Percentiles rank a stretch among this genome's conserved stretches.
phyloP scores from a whole-genome alignment of 495 filamentous ascomycete species.

The Tuber brumale region DNA sequence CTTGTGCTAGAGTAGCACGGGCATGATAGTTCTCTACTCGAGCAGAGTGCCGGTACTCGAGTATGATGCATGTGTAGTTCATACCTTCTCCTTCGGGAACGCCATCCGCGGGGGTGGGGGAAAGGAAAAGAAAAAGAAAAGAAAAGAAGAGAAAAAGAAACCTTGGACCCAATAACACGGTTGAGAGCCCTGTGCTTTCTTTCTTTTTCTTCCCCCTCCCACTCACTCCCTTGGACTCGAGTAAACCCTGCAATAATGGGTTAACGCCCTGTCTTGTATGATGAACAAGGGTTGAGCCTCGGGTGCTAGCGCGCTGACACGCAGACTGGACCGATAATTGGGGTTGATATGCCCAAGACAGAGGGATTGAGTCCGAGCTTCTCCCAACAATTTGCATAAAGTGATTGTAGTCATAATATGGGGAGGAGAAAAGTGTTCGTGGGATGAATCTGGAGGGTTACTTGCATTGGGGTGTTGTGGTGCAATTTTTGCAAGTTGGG shows the following conservation, averaged over 20 bases:
- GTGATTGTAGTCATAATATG: too few species aligned
- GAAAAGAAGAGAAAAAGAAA: neutral
- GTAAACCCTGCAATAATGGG: neutral
- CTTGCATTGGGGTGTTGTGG: neutral
- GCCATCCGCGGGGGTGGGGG: neutral
- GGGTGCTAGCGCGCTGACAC: neutral
- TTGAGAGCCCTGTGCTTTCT: neutral
- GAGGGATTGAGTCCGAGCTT: neutral
- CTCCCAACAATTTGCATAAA: neutral
- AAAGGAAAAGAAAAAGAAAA: neutral
- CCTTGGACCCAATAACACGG: constrained; percentile 5
- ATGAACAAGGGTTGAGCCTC: neutral
- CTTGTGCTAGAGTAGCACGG: too few species aligned
- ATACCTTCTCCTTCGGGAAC: neutral
- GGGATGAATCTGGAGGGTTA: neutral
- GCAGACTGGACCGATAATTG: neutral
- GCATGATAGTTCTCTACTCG: neutral
- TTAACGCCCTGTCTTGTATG: neutral
- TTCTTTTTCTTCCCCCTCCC: neutral
- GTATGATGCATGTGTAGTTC: neutral
- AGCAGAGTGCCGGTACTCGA: too few species aligned
- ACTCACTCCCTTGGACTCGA: neutral
- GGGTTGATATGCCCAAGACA: neutral
- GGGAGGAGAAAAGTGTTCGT: neutral
- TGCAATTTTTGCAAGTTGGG: neutral